Evolutionary conservation across 441 rosid species (phyloP).

Genomic region (Macaranga tanarius): DNA sequence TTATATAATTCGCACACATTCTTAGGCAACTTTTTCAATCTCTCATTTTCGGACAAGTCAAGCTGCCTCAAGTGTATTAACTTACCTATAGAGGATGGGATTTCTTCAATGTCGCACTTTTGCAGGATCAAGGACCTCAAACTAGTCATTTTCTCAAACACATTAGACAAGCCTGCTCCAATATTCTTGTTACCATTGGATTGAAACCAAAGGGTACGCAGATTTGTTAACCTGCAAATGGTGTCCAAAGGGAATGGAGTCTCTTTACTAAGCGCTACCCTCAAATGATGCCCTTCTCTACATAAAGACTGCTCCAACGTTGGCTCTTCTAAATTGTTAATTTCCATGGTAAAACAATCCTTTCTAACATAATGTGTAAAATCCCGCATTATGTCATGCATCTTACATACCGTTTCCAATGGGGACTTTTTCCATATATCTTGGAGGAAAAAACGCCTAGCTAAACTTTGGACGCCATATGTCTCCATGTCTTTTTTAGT

Average conservation of each 20-base stretch:
- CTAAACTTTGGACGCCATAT: constrained; percentile 7
- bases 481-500: background rate
- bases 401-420: background rate
- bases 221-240: background rate
- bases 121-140: constrained; percentile 7
- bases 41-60: background rate
- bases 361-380: background rate
- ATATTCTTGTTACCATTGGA: background rate
- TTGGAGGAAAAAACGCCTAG: background rate
- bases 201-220: background rate
- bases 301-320: background rate
- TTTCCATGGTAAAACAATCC: constrained; percentile 5
- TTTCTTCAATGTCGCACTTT: background rate
- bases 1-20: too few relatives aligned
- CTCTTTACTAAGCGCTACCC: background rate
- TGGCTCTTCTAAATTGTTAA: background rate
- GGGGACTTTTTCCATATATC: too few relatives aligned
- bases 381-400: constrained; percentile 17
- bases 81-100: background rate
- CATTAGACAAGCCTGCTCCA: background rate
- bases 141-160: background rate
- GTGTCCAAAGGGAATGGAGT: background rate
- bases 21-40: background rate
- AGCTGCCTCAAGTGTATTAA: background rate
- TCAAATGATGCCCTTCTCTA: background rate